Conservation (phyloP, 805 yeast species). For the Myxozyma mucilagina region DNA sequence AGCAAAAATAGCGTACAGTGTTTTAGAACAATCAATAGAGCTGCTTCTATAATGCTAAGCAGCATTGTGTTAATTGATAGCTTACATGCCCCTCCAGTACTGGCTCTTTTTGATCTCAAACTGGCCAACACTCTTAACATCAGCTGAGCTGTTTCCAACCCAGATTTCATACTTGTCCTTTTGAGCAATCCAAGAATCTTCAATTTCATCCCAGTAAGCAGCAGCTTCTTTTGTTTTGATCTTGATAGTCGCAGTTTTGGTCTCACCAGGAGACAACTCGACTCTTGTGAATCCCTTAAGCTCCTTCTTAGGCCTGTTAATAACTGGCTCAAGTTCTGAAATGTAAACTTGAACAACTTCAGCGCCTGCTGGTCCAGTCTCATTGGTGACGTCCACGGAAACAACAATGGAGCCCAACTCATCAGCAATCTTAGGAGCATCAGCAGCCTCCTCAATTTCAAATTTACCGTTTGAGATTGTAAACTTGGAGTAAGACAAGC, state of each 20-base stretch:
- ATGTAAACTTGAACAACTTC: conserved; percentile 61
- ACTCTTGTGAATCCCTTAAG: conserved; percentile 60
- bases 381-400: conserved; percentile 6
- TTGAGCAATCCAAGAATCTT: conserved; percentile 53
- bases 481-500: conserved; percentile 64
- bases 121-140: conserved; percentile 21
- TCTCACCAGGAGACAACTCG: conserved; percentile 43
- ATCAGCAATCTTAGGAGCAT: neutral
- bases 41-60: neutral
- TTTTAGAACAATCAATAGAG: too few relatives aligned
- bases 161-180: conserved; percentile 51
- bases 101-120: conserved; percentile 31
- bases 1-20: too few relatives aligned
- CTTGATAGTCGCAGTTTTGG: conserved; percentile 43
- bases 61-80: neutral
- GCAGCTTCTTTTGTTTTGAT: conserved; percentile 52
- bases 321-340: conserved; percentile 40
- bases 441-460: neutral
- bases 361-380: conserved; percentile 48
- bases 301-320: conserved; percentile 59
- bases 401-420: neutral
- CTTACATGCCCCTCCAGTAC: conserved; percentile 36
- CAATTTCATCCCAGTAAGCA: conserved; percentile 55
- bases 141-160: conserved; percentile 24
- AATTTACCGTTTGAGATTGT: conserved; percentile 57